Evolutionary conservation across 345 rosid species (phyloP).

Genomic region (Pseudoturritis turrita): DNA sequence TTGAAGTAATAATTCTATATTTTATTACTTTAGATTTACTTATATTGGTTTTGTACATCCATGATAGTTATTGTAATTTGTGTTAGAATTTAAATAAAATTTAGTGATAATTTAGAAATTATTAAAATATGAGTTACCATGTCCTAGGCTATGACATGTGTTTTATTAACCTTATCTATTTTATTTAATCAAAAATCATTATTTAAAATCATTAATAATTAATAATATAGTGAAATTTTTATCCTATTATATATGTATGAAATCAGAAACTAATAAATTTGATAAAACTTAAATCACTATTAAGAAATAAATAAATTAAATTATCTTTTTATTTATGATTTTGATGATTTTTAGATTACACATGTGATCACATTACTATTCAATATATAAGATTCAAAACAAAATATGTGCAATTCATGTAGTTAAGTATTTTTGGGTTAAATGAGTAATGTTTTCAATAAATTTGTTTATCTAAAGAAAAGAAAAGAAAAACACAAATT

Average conservation of each 20-base stretch:
- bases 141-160: too few relatives aligned
- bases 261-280: neutral
- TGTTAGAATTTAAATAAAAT: too few relatives aligned
- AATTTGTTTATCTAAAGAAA: too few relatives aligned
- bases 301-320: neutral
- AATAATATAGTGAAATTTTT: too few relatives aligned
- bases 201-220: too few relatives aligned
- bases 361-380: neutral
- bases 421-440: neutral
- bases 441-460: neutral
- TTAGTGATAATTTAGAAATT: too few relatives aligned
- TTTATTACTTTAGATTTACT: neutral
- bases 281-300: neutral
- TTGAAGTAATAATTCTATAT: neutral
- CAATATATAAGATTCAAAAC: too few relatives aligned
- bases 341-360: neutral
- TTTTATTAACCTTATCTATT: too few relatives aligned
- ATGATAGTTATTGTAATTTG: neutral
- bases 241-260: neutral
- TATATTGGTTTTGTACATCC: neutral
- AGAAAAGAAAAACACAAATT: too few relatives aligned
- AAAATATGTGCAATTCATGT: too few relatives aligned
- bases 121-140: too few relatives aligned
- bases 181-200: too few relatives aligned
- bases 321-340: neutral